A percentile compares a stretch with the other conserved stretches of the same genome.
These are phyloP conservation scores for Fusarium anthophilum DNA, from an alignment of 2,329 filamentous ascomycete genomes.

Conservation along the genomic window DNA sequence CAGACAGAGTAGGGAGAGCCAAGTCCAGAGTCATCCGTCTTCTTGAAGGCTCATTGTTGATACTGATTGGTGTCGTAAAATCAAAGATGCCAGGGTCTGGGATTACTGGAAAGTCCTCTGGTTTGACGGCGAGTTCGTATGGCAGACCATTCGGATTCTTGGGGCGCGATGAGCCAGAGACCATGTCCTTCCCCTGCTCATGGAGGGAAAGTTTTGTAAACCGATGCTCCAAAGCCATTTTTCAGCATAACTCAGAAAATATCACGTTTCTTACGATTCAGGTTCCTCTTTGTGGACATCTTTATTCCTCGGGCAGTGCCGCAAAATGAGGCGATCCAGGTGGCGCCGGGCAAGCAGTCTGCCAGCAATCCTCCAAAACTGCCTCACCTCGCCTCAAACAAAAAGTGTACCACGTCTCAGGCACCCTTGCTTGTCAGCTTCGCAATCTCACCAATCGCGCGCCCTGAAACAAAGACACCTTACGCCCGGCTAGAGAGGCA, in stretches of 20 bases:
- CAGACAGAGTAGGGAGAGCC: neutral
- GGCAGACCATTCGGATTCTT: neutral
- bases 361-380: neutral
- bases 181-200: constrained; percentile 9
- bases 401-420: neutral
- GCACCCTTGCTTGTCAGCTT: neutral
- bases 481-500: constrained; percentile 4
- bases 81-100: constrained; percentile 1
- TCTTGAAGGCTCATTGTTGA: neutral
- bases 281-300: neutral
- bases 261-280: neutral
- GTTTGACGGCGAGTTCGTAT: neutral
- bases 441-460: constrained; percentile 1
- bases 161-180: neutral
- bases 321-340: neutral
- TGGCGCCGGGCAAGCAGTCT: neutral
- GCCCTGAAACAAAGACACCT: neutral
- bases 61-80: neutral
- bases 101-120: neutral
- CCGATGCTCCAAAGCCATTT: constrained; percentile 12
- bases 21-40: neutral
- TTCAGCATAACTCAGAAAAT: neutral
- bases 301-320: no score
- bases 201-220: constrained; percentile 9
- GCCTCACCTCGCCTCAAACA: neutral